Percentiles rank a stretch among this genome's conserved stretches.
These are phyloP conservation scores for Pseudotsuga menziesii DNA, from an alignment of 75 land plant genomes.

Conservation along the genomic window DNA sequence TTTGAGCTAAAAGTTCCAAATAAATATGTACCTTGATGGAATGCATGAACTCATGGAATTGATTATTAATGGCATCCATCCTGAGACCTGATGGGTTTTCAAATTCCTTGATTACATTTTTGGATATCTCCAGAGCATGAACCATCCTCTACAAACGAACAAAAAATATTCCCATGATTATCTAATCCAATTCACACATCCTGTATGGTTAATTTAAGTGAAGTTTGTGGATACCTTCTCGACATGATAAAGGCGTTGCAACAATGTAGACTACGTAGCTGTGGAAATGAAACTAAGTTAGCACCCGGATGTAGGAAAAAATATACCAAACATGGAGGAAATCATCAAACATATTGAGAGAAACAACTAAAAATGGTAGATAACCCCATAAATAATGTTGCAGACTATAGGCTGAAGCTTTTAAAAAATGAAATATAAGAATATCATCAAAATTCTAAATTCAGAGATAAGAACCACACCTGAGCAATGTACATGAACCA, in stretches of 20 bases:
- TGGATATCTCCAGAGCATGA: constrained; percentile 74
- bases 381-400: not conserved
- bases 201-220: not conserved
- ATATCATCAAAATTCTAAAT: no score
- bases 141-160: constrained; percentile 51
- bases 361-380: not conserved
- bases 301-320: not conserved
- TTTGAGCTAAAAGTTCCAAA: not conserved
- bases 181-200: not conserved
- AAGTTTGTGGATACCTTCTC: constrained; percentile 62
- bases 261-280: constrained; percentile 72
- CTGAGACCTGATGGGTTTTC: constrained; percentile 58
- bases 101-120: constrained; percentile 81
- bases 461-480: constrained; percentile 34
- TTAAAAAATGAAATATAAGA: not conserved
- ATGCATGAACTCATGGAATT: constrained; percentile 79
- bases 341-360: not conserved
- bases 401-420: not conserved
- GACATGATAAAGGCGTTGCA: constrained; percentile 84
- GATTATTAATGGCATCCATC: constrained; percentile 42
- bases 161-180: not conserved
- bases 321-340: not conserved
- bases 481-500: constrained; percentile 92
- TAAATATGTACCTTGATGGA: constrained; percentile 59
- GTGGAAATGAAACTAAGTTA: constrained; percentile 18